phyloP scores from a whole-genome alignment of 1,284 basidiomycete genomes.

The Cryptococcus wingfieldii region DNA sequence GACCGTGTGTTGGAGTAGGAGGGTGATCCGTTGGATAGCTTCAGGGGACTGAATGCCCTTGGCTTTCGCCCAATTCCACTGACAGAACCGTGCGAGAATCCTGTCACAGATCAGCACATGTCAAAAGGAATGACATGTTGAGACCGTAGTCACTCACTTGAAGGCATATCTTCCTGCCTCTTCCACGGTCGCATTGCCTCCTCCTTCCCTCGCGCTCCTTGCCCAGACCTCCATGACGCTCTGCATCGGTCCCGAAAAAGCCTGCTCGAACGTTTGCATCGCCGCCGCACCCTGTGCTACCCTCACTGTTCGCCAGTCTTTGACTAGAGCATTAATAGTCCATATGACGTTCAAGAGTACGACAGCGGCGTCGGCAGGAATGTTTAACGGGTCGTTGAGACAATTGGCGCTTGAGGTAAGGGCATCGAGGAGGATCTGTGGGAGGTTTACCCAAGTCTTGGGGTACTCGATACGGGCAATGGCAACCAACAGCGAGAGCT shows the following conservation, averaged over 20 bases:
- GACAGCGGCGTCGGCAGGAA: slow-evolving; percentile 11
- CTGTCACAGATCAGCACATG: slow-evolving; percentile 12
- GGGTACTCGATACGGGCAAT: slow-evolving; percentile 47
- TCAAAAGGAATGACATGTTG: not conserved
- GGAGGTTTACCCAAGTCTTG: slow-evolving; percentile 35
- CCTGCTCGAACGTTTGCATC: slow-evolving; percentile 39
- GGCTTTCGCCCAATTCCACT: slow-evolving; percentile 45
- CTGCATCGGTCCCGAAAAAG: slow-evolving; percentile 33
- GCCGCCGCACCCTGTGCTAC: slow-evolving; percentile 40
- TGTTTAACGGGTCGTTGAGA: slow-evolving; percentile 27
- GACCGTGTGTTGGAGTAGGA: slow-evolving; percentile 38
- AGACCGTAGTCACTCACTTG: slow-evolving; percentile 34
- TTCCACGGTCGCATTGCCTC: slow-evolving; percentile 36
- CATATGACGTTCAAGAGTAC: slow-evolving; percentile 47
- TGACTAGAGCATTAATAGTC: slow-evolving; percentile 49
- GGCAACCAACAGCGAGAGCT: slow-evolving; percentile 42
- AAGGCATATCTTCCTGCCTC: slow-evolving; percentile 48
- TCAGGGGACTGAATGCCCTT: slow-evolving; percentile 37
- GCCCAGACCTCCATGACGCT: slow-evolving; percentile 39
- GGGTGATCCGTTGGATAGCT: slow-evolving; percentile 33
- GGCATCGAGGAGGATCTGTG: slow-evolving; percentile 37
- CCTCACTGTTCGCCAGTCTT: slow-evolving; percentile 48
- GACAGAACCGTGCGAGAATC: slow-evolving; percentile 40
- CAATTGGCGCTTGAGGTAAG: slow-evolving; percentile 36
- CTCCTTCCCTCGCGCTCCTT: slow-evolving; percentile 25